Base-by-base conservation (phyloP, 2,329 filamentous ascomycete species). In the Pseudocercospora fijiensis region DNA sequence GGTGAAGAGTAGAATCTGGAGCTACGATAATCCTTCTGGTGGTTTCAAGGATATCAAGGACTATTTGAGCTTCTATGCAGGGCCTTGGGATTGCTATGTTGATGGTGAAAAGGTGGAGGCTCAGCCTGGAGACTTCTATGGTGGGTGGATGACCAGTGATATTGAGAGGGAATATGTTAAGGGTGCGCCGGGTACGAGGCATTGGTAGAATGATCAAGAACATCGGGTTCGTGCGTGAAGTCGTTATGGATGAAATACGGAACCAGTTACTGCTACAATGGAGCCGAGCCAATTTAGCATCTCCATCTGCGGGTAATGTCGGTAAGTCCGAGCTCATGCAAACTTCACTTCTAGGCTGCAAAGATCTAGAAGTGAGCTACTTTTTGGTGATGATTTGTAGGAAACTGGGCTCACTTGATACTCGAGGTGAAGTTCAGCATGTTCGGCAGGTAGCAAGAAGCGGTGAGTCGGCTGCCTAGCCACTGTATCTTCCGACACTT, bases 51-150 rank as follows among this genome's bases (percentile, higher is more conserved):
- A 76, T 5, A 82, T 88, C 71, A 82, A 81, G 69, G 83, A 82
- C 13, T 83, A 83, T 73, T 69, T 88, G 57, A 84, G 82, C 45
- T 85, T 88, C 69, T 88, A 86, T 71, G 84, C 83, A 11, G 84
- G 82, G 13, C 85, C 85, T 11, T 87, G 85, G 85, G 82, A 86
- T 63, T 88, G 85, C 70, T 85, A 80, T 73, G 85, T 87, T 4
- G 85, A 88, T 72, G 84, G 84, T 9, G 85, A 88, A 73, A 79
- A 79, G 70, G 86, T 87, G 20, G 78, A 83, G 73, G 77, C 84
- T 43, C 85, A 87, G 76, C 84, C 83, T 16, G 84, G 84, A 7
- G 85, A 88, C 68, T 88, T 87, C 67, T 88, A 87, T 74, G 86
- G 86, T 24, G 86, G 86, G 2, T 88, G 86, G 85, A 83, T 85